A percentile compares a stretch with the other conserved stretches of the same genome.
These are phyloP conservation scores for Geotrichum europaeum DNA, from an alignment of 1,139 yeast genomes.

Conservation along the genomic window DNA sequence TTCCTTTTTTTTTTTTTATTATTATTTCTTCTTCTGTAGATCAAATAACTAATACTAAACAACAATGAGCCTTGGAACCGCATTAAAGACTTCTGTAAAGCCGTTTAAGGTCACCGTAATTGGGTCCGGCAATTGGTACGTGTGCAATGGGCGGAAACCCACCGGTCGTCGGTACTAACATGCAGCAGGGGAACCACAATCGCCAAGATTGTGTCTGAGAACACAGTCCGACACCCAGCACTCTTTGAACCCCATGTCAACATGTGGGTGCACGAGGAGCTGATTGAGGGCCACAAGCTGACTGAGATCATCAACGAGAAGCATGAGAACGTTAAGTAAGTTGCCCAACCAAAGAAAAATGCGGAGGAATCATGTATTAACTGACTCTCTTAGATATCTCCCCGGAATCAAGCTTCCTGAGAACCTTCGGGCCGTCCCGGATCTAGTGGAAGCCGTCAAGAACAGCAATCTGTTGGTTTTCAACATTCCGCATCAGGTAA, in stretches of 20 bases:
- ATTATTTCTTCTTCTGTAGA: background rate
- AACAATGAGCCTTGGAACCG: background rate
- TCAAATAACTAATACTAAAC: background rate
- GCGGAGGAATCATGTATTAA: background rate
- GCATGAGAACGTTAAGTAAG: conserved; percentile 75
- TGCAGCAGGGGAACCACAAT: conserved; percentile 66
- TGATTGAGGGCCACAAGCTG: conserved; percentile 53
- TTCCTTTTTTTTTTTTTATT: background rate
- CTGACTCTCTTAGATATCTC: conserved; percentile 38
- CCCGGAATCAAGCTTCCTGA: conserved; percentile 76
- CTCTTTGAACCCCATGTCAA: conserved; percentile 64
- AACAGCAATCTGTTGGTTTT: conserved; percentile 80
- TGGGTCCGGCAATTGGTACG: conserved; percentile 45
- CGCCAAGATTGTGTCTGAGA: conserved; percentile 88
- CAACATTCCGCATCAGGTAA: conserved; percentile 76
- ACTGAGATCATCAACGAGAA: conserved; percentile 79
- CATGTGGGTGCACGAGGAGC: conserved; percentile 95
- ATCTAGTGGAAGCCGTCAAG: conserved; percentile 60
- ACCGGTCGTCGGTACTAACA: background rate
- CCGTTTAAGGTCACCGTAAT: conserved; percentile 35
- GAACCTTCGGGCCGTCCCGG: conserved; percentile 81
- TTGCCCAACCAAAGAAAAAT: background rate
- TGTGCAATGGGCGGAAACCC: background rate
- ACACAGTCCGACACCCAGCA: conserved; percentile 60
- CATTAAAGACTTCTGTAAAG: background rate